Evolutionary conservation across 2,329 filamentous ascomycete genomes (phyloP).

Genomic region (Fusarium pilosicola): DNA sequence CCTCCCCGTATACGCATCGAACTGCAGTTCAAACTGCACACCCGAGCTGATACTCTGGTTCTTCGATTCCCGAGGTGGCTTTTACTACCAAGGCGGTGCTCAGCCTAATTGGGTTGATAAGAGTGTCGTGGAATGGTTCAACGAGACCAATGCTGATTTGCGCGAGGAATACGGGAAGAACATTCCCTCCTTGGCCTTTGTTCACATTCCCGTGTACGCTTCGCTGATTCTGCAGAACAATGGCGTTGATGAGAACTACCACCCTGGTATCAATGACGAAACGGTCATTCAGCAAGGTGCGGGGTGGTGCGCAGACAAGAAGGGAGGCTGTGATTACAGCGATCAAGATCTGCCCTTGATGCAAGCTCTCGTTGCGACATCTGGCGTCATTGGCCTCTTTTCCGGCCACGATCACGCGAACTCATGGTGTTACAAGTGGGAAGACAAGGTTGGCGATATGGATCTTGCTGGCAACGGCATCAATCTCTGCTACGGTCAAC

Average conservation of each 20-base stretch:
- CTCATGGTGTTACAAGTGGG: constrained; percentile 66
- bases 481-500: constrained; percentile 69
- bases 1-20: constrained; percentile 51
- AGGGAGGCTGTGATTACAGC: constrained; percentile 53
- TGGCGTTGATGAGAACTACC: constrained; percentile 47
- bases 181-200: constrained; percentile 60
- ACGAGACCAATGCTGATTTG: constrained; percentile 48
- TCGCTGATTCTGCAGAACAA: constrained; percentile 40
- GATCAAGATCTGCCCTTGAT: constrained; percentile 70
- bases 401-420: constrained; percentile 74
- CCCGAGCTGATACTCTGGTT: constrained; percentile 70
- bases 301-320: constrained; percentile 56
- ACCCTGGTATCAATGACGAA: constrained; percentile 62
- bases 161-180: constrained; percentile 39
- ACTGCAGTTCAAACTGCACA: constrained; percentile 46
- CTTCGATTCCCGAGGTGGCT: constrained; percentile 72
- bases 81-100: constrained; percentile 52
- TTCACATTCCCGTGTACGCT: constrained; percentile 57
- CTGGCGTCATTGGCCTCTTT: constrained; percentile 67
- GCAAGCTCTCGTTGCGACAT: constrained; percentile 64
- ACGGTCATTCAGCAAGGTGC: constrained; percentile 54
- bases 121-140: constrained; percentile 58
- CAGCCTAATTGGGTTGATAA: constrained; percentile 58
- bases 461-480: constrained; percentile 54
- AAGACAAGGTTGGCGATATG: constrained; percentile 60